phyloP scores from a whole-genome alignment of 2,329 filamentous ascomycete species.

The Aureobasidium sp. region DNA sequence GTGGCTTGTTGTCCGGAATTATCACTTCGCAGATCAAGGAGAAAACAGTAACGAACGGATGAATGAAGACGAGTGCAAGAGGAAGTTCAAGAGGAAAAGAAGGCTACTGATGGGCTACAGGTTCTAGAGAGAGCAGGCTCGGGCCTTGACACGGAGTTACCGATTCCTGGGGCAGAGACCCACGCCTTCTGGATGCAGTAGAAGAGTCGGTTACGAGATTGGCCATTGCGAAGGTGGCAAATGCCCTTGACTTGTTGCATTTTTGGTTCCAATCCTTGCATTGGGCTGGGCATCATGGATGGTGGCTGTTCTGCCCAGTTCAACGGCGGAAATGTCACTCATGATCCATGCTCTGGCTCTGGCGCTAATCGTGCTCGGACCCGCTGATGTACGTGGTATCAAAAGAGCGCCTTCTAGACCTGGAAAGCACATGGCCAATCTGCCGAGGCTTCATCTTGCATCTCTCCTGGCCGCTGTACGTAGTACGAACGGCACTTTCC shows the following conservation, averaged over 20 bases:
- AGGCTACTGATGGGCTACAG: slow-evolving; percentile 6
- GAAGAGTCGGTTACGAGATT: slow-evolving; percentile 16
- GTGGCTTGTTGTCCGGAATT: not conserved
- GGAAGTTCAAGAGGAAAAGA: slow-evolving; percentile 12
- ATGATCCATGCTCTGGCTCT: slow-evolving; percentile 13
- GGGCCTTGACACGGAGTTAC: slow-evolving; percentile 15
- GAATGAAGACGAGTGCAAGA: slow-evolving; percentile 1
- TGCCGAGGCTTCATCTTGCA: slow-evolving; percentile 1
- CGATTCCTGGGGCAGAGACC: slow-evolving; percentile 11
- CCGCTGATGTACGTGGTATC: slow-evolving; percentile 14
- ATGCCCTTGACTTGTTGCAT: slow-evolving; percentile 11
- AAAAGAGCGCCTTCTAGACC: slow-evolving; percentile 12
- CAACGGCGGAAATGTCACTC: slow-evolving; percentile 15
- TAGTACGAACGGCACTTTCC: slow-evolving; percentile 7
- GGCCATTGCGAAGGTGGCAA: slow-evolving; percentile 11
- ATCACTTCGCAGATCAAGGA: slow-evolving; percentile 1
- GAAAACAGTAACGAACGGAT: slow-evolving; percentile 10
- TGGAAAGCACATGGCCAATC: slow-evolving; percentile 10
- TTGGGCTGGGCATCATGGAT: slow-evolving; percentile 14
- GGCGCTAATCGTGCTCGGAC: slow-evolving; percentile 11
- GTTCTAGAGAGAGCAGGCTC: slow-evolving; percentile 10
- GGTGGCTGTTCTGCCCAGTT: slow-evolving; percentile 15
- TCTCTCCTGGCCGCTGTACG: not conserved
- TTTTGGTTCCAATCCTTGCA: slow-evolving; percentile 16
- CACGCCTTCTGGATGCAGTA: slow-evolving; percentile 15